Evolutionary conservation across 2,329 filamentous ascomycete genomes (phyloP), one percentile per base, ranked within the genome.

Genomic region (Diaporthe vaccinii): DNA sequence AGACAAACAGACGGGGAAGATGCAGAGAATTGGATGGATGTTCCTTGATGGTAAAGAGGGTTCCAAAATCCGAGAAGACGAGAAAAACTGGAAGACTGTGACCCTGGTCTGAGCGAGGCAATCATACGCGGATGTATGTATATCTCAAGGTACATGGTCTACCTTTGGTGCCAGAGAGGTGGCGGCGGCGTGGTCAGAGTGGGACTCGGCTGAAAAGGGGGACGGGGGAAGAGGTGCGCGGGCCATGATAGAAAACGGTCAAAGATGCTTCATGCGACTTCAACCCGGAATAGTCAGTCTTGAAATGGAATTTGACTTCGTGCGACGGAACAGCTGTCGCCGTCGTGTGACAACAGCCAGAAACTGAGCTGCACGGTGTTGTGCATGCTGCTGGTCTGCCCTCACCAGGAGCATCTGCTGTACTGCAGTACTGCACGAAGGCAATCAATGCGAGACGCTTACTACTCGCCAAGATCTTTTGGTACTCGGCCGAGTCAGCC

Each of bases 51-150:
- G 31, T 7, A n/a, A 46, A n/a, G 67, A 74, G 25, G 58, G 17
- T 7, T 41, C n/a, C 39, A 53, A 25, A 14, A 65, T 65, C 25
- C 20, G 41, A 44, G 46, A 74, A 7, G 67, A 71, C 20, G 49
- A 57, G 20, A 31, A 20, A 6, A 74, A 65, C 34, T 71, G 65
- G 73, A 71, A 17, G 34, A 65, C 73, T 53, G 28, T 71, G 41
- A 62, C 17, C 2, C 46, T 73, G 46, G n/a, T 73, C 10, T 73
- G 51, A 70, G 17, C 1, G 20, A 28, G 44, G 20, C 6, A 7
- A 15, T 53, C 15, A 7, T 14, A 58, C 17, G 4, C 7, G 10
- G 31, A 39, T 55, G 15, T 55, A 22, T 44, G 41, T 44, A 17
- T 44, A 44, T 44, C 14, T 44, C 6, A 15, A 44, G 17, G n/a